These are phyloP conservation scores for Xylariaceae sp. DNA, from an alignment of 2,329 filamentous ascomycete genomes.

Conservation along the genomic window DNA sequence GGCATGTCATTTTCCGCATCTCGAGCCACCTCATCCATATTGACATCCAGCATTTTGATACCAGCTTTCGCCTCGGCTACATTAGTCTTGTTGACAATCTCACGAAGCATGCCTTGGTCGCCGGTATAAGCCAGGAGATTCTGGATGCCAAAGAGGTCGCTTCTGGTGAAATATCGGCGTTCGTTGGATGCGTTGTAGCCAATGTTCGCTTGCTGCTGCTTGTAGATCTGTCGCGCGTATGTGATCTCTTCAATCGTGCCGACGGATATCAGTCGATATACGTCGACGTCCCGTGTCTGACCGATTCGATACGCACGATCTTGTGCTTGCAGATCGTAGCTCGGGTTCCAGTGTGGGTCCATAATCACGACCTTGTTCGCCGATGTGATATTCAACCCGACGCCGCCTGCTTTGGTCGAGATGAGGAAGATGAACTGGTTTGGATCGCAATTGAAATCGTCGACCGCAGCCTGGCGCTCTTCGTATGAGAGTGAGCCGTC, in stretches of 20 bases:
- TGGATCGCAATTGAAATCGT: conserved; percentile 86
- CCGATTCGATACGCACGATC: conserved; percentile 95
- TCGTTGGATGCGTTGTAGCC: conserved; percentile 91
- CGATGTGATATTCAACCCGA: conserved; percentile 93
- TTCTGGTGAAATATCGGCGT: conserved; percentile 89
- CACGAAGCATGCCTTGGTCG: conserved; percentile 76
- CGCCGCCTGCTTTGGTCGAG: conserved; percentile 86
- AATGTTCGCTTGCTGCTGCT: conserved; percentile 97
- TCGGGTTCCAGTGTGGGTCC: conserved; percentile 96
- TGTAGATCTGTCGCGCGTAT: conserved; percentile 96
- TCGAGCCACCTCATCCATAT: conserved; percentile 59
- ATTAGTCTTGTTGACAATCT: conserved; percentile 98
- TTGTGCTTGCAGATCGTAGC: conserved; percentile 91
- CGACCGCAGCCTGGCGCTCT: conserved; percentile 76
- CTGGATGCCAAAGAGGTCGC: conserved; percentile 86
- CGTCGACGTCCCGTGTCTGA: conserved; percentile 87
- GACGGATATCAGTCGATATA: conserved; percentile 84
- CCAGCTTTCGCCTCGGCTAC: conserved; percentile 88
- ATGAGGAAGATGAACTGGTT: conserved; percentile 93
- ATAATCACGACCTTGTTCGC: conserved; percentile 98
- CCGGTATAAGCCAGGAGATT: conserved; percentile 84
- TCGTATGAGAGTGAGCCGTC: conserved; percentile 81
- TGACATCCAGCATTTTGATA: conserved; percentile 72
- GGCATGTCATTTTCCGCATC: conserved; percentile 45
- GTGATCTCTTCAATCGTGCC: conserved; percentile 97